Percentiles rank a stretch among this genome's conserved stretches.
phyloP scores from a whole-genome alignment of 306 rosid genomes.

The Luffa acutangula region DNA sequence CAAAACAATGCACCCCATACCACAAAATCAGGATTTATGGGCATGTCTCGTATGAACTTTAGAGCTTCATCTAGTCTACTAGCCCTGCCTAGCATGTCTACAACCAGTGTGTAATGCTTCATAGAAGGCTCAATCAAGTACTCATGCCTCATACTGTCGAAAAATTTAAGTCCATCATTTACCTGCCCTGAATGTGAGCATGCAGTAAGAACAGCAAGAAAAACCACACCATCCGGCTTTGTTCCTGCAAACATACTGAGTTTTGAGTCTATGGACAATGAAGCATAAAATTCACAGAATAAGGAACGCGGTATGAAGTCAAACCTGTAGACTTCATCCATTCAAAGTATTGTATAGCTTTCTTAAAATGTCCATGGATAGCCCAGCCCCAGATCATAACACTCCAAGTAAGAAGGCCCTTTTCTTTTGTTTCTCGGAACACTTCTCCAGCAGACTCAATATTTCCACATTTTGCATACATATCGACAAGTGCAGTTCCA shows the following conservation, averaged over 20 bases:
- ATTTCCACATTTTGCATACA: conserved; percentile 20
- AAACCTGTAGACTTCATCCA: conserved; percentile 9
- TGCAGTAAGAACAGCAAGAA: conserved; percentile 14
- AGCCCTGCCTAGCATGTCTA: conserved; percentile 18
- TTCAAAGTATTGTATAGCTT: conserved; percentile 9
- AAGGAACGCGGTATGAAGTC: background rate
- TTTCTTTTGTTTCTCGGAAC: conserved; percentile 1
- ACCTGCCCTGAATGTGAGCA: conserved; percentile 17
- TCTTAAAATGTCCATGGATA: conserved; percentile 9
- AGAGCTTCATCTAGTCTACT: conserved; percentile 15
- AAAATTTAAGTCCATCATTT: conserved; percentile 7
- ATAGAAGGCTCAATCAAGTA: conserved; percentile 15
- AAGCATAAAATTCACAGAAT: background rate
- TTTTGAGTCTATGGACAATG: background rate
- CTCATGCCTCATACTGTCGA: background rate
- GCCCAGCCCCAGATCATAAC: conserved; percentile 19
- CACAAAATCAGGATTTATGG: conserved; percentile 11
- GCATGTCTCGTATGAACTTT: conserved; percentile 7
- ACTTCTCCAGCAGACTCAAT: conserved; percentile 5
- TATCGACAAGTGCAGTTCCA: conserved; percentile 18
- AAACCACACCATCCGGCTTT: conserved; percentile 14
- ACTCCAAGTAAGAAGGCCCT: conserved; percentile 17
- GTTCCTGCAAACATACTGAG: conserved; percentile 5
- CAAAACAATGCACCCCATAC: conserved; percentile 20
- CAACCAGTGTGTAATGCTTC: conserved; percentile 15